Percentiles rank a stretch among this genome's conserved stretches.
Evolutionary conservation across 1,284 basidiomycete species (phyloP).

Genomic region (Ceratorhiza oryzae-sativae): DNA sequence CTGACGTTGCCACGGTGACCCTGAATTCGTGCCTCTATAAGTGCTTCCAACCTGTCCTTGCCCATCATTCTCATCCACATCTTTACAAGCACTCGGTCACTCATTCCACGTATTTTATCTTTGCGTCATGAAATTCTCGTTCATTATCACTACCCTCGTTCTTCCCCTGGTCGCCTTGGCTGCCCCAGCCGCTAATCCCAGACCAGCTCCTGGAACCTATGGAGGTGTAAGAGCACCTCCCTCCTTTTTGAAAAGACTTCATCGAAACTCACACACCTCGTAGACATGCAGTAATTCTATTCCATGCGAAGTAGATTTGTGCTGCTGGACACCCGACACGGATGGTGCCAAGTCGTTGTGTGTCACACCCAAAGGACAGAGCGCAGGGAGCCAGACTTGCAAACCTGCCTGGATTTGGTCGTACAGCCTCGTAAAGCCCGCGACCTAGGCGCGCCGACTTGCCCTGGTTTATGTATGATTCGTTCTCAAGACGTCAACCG

Average conservation of each 20-base stretch:
- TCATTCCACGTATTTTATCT: not conserved
- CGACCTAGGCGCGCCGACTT: too few species aligned
- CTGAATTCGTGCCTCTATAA: not conserved
- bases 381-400: not conserved
- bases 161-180: not conserved
- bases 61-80: not conserved
- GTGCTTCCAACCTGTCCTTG: not conserved
- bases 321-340: not conserved
- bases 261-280: not conserved
- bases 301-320: not conserved
- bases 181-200: not conserved
- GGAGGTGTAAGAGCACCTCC: not conserved
- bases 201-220: not conserved
- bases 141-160: conserved; percentile 1
- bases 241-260: not conserved
- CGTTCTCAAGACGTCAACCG: not conserved
- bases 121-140: not conserved
- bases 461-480: not conserved
- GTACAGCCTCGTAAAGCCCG: not conserved
- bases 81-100: not conserved
- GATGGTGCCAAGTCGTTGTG: not conserved
- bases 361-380: not conserved
- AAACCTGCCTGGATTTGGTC: not conserved
- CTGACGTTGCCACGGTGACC: not conserved
- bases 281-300: not conserved